Conservation (phyloP, 306 rosid genomes). For the Abrus precatorius region DNA sequence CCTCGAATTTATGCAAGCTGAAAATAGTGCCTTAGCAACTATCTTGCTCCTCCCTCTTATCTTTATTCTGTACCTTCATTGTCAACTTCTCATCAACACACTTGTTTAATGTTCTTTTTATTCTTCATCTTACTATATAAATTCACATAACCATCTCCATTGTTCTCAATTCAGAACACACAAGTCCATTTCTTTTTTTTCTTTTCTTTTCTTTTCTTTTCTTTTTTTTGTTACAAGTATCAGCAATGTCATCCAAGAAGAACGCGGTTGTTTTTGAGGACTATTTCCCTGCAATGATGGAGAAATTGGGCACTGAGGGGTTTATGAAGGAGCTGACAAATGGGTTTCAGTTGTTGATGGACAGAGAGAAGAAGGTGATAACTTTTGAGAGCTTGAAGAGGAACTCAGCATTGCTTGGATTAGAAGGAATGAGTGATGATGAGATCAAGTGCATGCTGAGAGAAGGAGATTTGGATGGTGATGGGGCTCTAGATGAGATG, state of each 20-base stretch:
- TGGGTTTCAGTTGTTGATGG: conserved; percentile 77
- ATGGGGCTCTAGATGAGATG: conserved; percentile 78
- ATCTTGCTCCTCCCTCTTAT: background rate
- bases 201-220: background rate
- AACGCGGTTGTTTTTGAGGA: conserved; percentile 69
- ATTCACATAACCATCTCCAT: background rate
- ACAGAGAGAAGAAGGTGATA: conserved; percentile 67
- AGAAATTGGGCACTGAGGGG: conserved; percentile 74
- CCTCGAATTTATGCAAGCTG: background rate
- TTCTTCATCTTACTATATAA: conserved; percentile 38
- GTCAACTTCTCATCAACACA: conserved; percentile 37
- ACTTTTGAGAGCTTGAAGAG: conserved; percentile 86
- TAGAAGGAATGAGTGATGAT: conserved; percentile 75
- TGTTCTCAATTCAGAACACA: background rate
- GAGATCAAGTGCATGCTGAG: conserved; percentile 75
- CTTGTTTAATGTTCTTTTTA: background rate
- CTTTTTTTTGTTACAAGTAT: background rate
- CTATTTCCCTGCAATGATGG: conserved; percentile 80
- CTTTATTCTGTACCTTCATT: conserved; percentile 26
- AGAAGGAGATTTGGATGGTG: conserved; percentile 90
- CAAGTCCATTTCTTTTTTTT: conserved; percentile 7
- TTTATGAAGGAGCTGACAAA: conserved; percentile 79
- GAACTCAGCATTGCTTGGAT: conserved; percentile 76
- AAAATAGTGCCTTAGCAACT: background rate
- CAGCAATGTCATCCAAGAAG: conserved; percentile 57